Evolutionary conservation across 495 filamentous ascomycete genomes (phyloP), one percentile per base, ranked within the genome.

Genomic region (Aspergillus cristatus): DNA sequence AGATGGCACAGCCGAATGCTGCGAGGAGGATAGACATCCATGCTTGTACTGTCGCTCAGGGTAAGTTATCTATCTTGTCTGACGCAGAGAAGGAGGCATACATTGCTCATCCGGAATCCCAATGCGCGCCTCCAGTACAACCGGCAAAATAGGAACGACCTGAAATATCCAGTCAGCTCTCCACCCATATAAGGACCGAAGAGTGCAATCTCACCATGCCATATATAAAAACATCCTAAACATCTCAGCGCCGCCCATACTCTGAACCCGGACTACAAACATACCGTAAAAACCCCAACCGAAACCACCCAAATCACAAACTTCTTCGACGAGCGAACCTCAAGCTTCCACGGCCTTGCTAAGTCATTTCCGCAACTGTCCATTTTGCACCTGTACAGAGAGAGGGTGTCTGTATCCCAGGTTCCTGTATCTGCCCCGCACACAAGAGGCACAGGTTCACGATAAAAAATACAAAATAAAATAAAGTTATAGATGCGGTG

Each of bases 91-190:
- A 22, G 28, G 3, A 18, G 11, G 33, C 29, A 12, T 55, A 67
- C 76, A 47, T 68, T 73, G 53, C 29, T 79, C 67, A 16, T 71
- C 58, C 0, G 71, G 53, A 18, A 88, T 59, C 16, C 71, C 70
- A 6, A 68, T 72, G 32, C 81, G 70, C 7, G 60, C 52, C 13
- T 71, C 62, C 7, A 91, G 60, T 0, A 81, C 75, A 42, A 84
- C 85, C 0, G 86, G 86, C 13, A 93, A 71, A 16, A 90, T 81
- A 2, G 85, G 86, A 4, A 90, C 74, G 28, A 90, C 76, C 70
- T 73, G 42, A 30, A 14, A 26, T 11, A 6, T 36, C 7, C 1
- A 8, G 37, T 24, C 7, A 45, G 32, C 30, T 30, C 28, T 30
- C 4, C 12, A 14, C 3, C 13, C n/a, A n/a, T n/a, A n/a, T n/a